These are phyloP conservation scores for Micractinium sp. DNA, from an alignment of 139 green algal species.

Conservation along the genomic window DNA sequence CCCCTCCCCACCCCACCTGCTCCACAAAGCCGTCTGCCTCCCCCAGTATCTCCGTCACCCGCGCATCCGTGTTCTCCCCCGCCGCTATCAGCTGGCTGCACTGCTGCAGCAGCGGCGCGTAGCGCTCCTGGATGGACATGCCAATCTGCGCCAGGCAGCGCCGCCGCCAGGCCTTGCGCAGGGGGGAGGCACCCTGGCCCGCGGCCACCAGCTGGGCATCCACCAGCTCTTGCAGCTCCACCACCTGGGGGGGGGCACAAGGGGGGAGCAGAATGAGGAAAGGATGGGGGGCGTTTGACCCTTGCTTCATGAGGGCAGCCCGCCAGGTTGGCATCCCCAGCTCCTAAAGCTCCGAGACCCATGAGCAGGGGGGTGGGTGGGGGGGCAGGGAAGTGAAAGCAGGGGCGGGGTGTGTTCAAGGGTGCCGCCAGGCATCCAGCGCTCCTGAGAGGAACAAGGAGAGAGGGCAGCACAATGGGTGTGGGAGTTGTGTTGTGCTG, in stretches of 20 bases:
- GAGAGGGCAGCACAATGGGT: not conserved
- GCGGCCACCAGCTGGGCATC: constrained; percentile 59
- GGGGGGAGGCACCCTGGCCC: constrained; percentile 22
- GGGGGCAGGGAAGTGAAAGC: too few relatives aligned
- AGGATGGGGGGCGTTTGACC: too few relatives aligned
- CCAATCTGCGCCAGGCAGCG: constrained; percentile 59
- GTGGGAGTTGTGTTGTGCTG: not conserved
- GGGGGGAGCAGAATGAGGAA: not conserved
- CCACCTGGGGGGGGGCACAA: constrained; percentile 37
- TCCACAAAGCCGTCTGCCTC: constrained; percentile 56
- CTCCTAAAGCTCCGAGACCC: too few relatives aligned
- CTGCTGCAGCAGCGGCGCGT: constrained; percentile 53
- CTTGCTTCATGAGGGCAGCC: too few relatives aligned
- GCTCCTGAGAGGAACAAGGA: not conserved
- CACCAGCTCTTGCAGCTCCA: constrained; percentile 84
- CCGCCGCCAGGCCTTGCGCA: constrained; percentile 57
- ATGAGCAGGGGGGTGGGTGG: too few relatives aligned
- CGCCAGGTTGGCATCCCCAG: too few relatives aligned
- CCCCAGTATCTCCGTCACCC: constrained; percentile 57
- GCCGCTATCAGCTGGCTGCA: constrained; percentile 56
- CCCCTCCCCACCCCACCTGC: constrained; percentile 24
- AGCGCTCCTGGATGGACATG: constrained; percentile 50
- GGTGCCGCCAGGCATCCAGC: not conserved
- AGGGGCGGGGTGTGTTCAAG: too few relatives aligned
- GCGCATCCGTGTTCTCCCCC: constrained; percentile 50